Evolutionary conservation across 805 yeast species (phyloP).

Genomic region (Schwanniomyces vanrijiae): DNA sequence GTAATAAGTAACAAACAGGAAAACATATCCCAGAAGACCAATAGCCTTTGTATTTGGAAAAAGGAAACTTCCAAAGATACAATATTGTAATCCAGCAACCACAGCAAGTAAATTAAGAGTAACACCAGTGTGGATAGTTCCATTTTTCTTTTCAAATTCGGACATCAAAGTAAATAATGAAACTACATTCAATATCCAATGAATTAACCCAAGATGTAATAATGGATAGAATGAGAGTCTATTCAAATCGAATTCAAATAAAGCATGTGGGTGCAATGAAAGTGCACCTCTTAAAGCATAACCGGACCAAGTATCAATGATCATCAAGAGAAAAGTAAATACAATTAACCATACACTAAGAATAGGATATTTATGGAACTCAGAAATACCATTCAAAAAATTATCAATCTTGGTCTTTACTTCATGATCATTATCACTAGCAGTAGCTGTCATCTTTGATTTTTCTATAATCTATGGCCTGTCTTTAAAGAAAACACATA

Average conservation of each 20-base stretch:
- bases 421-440: not conserved
- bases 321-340: conserved; percentile 49
- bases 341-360: conserved; percentile 60
- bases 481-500: not conserved
- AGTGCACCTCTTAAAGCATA: conserved; percentile 33
- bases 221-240: conserved; percentile 71
- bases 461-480: not conserved
- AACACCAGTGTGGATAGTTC: conserved; percentile 84
- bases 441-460: not conserved
- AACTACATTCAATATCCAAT: conserved; percentile 58
- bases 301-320: conserved; percentile 28
- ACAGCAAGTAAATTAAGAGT: conserved; percentile 73
- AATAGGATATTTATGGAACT: conserved; percentile 45
- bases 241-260: conserved; percentile 46
- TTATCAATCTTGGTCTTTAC: not conserved
- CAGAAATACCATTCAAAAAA: not conserved
- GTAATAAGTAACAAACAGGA: conserved; percentile 62
- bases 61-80: conserved; percentile 49
- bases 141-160: conserved; percentile 68
- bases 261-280: conserved; percentile 55
- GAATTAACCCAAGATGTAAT: conserved; percentile 62
- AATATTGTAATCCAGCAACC: conserved; percentile 63
- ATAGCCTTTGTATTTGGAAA: conserved; percentile 54
- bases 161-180: conserved; percentile 61
- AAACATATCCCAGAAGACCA: conserved; percentile 76